Base-by-base conservation (phyloP, 73 alveolate species). In the Chromera velia region DNA sequence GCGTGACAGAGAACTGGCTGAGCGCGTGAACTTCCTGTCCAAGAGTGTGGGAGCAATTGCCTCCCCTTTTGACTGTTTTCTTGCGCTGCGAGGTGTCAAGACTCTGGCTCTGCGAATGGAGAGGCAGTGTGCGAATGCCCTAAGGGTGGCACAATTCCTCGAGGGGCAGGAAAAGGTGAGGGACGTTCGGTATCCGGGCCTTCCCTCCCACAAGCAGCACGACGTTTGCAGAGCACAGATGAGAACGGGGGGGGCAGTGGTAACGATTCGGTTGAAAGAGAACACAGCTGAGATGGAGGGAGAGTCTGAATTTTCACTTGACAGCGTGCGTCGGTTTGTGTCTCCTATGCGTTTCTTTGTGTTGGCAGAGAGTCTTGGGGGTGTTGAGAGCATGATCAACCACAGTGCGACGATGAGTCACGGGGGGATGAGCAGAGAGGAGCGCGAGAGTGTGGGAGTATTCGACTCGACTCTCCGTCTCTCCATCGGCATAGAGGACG, bases 311-410 rank as follows among this genome's bases (percentile, higher is more conserved):
- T n/a, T n/a, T 18, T n/a, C 13, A 28, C 72, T 87, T 47, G 83
- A 75, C 22, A 49, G 83, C 6, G 89, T 93, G 27, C 71, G 79
- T 78, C 87, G 90, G 73, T 91, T 93, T 86, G 69, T 93, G 86
- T 87, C 84, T 82, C 73, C 82, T n/a, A 72, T 93, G 40, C 83
- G 85, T 80, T 73, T 91, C 68, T 89, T 88, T 87, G 77, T 91
- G 40, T 75, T 91, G 24, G 98, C 96, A n/a, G 98, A 85, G 47
- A 78, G 92, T 67, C 72, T 93, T 24, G 98, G 98, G 19, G 92
- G 95, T 34, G 55, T 33, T 70, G 81, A 74, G 62, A 71, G 85
- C 85, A 78, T 78, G 85, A 78, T 78, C 85, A 78, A 78, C 66
- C 85, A 78, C 73, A 78, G 85, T 65, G 85, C 85, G 28, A 78